Evolutionary conservation across 2,329 filamentous ascomycete species (phyloP).

Genomic region (Cryphonectria nitschkei): DNA sequence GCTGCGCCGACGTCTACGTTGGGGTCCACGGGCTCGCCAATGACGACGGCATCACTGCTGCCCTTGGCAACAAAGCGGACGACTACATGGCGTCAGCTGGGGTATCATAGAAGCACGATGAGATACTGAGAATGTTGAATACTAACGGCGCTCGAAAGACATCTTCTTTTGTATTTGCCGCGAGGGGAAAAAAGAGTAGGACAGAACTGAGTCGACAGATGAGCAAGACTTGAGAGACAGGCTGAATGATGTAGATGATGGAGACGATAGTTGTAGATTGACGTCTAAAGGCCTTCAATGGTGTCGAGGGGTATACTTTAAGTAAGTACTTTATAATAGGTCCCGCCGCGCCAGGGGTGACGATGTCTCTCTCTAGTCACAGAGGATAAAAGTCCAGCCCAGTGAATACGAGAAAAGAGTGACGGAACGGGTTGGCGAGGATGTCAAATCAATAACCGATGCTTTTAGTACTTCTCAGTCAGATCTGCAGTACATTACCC

Average conservation of each 20-base stretch:
- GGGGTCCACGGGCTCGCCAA: constrained; percentile 28
- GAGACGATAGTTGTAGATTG: not conserved
- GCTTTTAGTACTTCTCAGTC: not conserved
- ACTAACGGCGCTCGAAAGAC: constrained; percentile 27
- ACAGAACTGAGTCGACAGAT: not conserved
- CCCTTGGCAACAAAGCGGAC: constrained; percentile 27
- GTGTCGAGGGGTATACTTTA: not conserved
- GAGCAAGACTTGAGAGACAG: not conserved
- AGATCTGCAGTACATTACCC: not conserved
- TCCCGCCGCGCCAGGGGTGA: not conserved
- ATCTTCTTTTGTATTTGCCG: not conserved
- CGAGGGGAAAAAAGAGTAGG: not conserved
- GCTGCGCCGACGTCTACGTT: constrained; percentile 61
- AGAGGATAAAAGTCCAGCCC: not conserved
- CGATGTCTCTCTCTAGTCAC: not conserved
- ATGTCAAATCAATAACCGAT: constrained; percentile 5
- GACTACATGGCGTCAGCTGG: constrained; percentile 14
- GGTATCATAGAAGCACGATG: not conserved
- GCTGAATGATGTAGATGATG: not conserved
- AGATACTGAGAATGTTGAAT: not conserved
- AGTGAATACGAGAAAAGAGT: not conserved
- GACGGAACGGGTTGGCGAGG: not conserved
- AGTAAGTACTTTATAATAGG: not conserved
- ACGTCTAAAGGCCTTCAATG: not conserved
- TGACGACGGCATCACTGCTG: constrained; percentile 21